Evolutionary conservation across 1,284 basidiomycete species (phyloP).

Genomic region (Leccinum holopus): DNA sequence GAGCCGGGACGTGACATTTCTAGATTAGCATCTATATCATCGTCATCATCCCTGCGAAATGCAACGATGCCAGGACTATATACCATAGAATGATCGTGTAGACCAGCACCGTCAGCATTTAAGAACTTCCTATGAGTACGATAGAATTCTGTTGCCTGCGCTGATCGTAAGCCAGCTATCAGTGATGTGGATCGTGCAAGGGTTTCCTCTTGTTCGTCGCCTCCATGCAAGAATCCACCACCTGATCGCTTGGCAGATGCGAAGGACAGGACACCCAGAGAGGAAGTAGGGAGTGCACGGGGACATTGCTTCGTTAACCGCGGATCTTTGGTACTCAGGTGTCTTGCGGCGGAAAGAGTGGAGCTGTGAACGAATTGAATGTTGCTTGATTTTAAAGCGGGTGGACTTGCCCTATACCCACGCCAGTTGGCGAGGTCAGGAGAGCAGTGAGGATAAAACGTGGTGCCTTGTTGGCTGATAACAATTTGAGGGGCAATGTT

Average conservation of each 20-base stretch:
- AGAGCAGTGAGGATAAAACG: constrained; percentile 42
- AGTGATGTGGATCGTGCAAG: constrained; percentile 47
- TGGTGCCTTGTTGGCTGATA: constrained; percentile 40
- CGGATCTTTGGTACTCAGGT: constrained; percentile 15
- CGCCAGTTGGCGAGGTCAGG: constrained; percentile 39
- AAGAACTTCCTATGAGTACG: constrained; percentile 39
- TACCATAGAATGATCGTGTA: constrained; percentile 50
- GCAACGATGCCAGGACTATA: constrained; percentile 49
- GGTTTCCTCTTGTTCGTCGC: constrained; percentile 48
- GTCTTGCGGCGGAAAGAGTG: constrained; percentile 37
- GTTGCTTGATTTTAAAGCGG: constrained; percentile 6
- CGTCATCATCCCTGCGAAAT: constrained; percentile 46
- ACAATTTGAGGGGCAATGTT: constrained; percentile 40
- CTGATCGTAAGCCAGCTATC: constrained; percentile 40
- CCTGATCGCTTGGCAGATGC: constrained; percentile 48
- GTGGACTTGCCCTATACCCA: constrained; percentile 11
- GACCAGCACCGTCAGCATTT: constrained; percentile 37
- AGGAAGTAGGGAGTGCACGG: constrained; percentile 27
- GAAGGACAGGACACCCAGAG: constrained; percentile 47
- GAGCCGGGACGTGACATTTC: constrained; percentile 11
- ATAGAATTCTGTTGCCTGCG: constrained; percentile 45
- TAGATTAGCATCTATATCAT: constrained; percentile 17
- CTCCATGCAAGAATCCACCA: constrained; percentile 46
- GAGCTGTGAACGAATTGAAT: constrained; percentile 34
- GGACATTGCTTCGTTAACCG: constrained; percentile 19